Conservation (phyloP, 2,329 filamentous ascomycete species). For the Cercospora beticola region DNA sequence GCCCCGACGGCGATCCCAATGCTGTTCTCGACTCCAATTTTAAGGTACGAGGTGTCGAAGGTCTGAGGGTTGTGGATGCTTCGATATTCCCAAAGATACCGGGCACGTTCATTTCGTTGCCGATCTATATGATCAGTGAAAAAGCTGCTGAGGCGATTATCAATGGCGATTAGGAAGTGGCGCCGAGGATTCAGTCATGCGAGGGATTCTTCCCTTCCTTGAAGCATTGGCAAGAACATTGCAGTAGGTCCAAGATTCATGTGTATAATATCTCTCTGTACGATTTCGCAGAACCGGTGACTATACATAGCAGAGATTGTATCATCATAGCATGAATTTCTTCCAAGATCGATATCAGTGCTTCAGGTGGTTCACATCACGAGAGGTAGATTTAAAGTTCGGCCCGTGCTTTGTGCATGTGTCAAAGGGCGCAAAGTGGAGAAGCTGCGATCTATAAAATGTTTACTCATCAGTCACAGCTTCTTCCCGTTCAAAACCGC, state of each 20-base stretch:
- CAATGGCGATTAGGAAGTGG: background rate
- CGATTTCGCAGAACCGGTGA: background rate
- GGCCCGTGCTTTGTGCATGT: background rate
- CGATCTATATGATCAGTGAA: constrained; percentile 59
- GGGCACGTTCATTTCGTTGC: constrained; percentile 53
- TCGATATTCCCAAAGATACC: constrained; percentile 58
- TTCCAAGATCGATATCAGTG: no score
- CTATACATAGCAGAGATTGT: background rate
- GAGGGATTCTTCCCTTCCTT: background rate
- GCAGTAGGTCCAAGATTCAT: background rate
- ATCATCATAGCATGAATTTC: background rate
- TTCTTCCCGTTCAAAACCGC: background rate
- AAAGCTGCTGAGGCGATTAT: constrained; percentile 61
- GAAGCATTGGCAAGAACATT: background rate
- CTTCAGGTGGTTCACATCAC: background rate
- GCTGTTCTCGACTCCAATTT: constrained; percentile 60
- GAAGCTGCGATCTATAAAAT: background rate
- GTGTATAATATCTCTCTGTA: background rate
- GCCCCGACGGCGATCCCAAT: constrained; percentile 53
- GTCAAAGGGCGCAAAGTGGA: background rate
- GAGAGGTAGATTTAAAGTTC: background rate
- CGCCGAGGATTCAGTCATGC: background rate
- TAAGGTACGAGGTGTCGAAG: constrained; percentile 55
- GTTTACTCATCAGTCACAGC: background rate
- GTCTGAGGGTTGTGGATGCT: constrained; percentile 63